Evolutionary conservation across 768 basidiomycete species (phyloP).

Genomic region (Nidularia sp.): DNA sequence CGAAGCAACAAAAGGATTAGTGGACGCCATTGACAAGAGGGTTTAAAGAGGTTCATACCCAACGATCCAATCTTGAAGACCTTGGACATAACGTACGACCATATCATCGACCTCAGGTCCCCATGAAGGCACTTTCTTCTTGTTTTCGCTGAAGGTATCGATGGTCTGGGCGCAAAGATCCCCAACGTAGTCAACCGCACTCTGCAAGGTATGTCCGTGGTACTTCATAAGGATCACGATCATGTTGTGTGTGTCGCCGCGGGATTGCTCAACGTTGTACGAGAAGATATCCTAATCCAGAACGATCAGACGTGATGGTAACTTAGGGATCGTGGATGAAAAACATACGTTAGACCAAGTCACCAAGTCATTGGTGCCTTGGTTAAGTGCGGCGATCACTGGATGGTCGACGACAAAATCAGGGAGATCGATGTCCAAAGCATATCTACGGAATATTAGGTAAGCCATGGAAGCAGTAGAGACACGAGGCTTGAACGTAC

Average conservation of each 20-base stretch:
- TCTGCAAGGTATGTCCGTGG: constrained; percentile 52
- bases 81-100: constrained; percentile 54
- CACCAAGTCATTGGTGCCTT: constrained; percentile 73
- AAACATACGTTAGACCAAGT: constrained; percentile 76
- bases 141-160: constrained; percentile 45
- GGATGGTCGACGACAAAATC: constrained; percentile 68
- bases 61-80: constrained; percentile 70
- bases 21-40: constrained; percentile 1
- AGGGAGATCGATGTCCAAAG: constrained; percentile 64
- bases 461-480: constrained; percentile 1
- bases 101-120: constrained; percentile 54
- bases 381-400: constrained; percentile 53
- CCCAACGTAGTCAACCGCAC: constrained; percentile 62
- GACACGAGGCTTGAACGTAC: constrained; percentile 23
- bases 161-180: constrained; percentile 55
- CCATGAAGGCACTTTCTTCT: constrained; percentile 55
- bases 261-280: constrained; percentile 71
- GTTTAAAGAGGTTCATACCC: constrained; percentile 33
- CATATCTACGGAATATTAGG: constrained; percentile 37
- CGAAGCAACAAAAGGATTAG: background rate
- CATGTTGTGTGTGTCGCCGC: constrained; percentile 69
- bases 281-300: constrained; percentile 63
- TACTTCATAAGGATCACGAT: constrained; percentile 65
- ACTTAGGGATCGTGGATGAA: too few species aligned
- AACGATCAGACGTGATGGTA: too few species aligned